Base-by-base conservation (phyloP, 2,329 filamentous ascomycete species). In the Elsinoe fawcettii region DNA sequence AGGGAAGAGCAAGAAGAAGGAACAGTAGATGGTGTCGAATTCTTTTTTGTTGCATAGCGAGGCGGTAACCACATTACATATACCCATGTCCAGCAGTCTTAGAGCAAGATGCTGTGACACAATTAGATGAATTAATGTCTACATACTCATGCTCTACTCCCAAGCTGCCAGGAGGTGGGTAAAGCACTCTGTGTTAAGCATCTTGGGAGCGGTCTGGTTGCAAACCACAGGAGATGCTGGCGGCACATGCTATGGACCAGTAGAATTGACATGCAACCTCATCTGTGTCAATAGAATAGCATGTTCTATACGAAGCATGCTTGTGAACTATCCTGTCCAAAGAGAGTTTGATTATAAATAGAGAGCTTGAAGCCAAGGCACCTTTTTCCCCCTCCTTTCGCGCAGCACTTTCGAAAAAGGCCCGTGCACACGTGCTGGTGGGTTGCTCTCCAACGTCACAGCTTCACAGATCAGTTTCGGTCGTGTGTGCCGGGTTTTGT, bases 21-120 rank as follows among this genome's bases (percentile, higher is more conserved):
- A 5, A 11, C 22, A 46, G 11, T 12, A 46, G 41, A 20, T 25
- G 20, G 4, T 75, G 3, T 66, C 73, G 12, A n/a, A 72, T n/a
- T 37, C 14, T n/a, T 12, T 14, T 37, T 37, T 37, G 34, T 37
- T 37, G 34, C 34, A 37, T 37, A 37, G 34, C 34, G 34, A 6
- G 34, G 34, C 14, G 9, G 34, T 37, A 5, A 7, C 5, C 14
- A 14, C 14, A 5, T 37, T 12, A 3, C 34, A n/a, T 37, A 37
- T 37, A 37, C 34, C 34, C 34, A 37, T 37, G 34, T n/a, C 4
- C 14, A 12, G 34, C 14, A 37, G 34, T 37, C 34, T 37, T 37
- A 3, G 14, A 30, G 27, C 27, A 12, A 37, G 34, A 37, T 12
- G 9, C 9, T 37, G 34, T n/a, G 4, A 37, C 14, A n/a, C 14